Conservation (phyloP, 106 monocot genomes). For the Dendrobium chrysotoxum region DNA sequence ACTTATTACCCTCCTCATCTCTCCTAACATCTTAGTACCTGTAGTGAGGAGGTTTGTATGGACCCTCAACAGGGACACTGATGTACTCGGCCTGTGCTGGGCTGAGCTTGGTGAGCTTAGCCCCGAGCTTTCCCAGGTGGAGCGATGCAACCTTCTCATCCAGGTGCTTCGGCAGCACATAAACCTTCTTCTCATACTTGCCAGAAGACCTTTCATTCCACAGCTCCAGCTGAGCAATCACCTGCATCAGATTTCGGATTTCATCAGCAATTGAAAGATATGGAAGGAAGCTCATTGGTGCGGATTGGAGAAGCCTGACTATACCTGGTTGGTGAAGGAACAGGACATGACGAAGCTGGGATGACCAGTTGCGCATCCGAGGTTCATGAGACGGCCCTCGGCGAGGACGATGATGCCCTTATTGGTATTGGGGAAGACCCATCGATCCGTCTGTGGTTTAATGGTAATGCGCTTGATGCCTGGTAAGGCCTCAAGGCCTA, state of each 20-base stretch:
- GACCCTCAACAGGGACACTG: conserved; percentile 63
- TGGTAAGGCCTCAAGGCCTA: conserved; percentile 22
- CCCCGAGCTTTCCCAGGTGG: conserved; percentile 79
- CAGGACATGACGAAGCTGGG: conserved; percentile 50
- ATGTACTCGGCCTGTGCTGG: conserved; percentile 68
- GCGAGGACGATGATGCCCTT: conserved; percentile 34
- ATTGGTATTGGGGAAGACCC: conserved; percentile 42
- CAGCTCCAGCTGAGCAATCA: conserved; percentile 70
- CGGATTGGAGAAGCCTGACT: conserved; percentile 7
- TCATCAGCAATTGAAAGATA: neutral
- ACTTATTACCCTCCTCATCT: too few species aligned
- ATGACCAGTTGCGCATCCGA: conserved; percentile 38
- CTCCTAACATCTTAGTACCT: conserved; percentile 34
- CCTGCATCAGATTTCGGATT: conserved; percentile 17
- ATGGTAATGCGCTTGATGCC: conserved; percentile 32
- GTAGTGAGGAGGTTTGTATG: conserved; percentile 78
- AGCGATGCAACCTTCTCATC: conserved; percentile 93
- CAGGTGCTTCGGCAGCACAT: conserved; percentile 83
- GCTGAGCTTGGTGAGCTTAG: conserved; percentile 72
- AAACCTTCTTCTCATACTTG: conserved; percentile 96
- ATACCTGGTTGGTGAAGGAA: conserved; percentile 51
- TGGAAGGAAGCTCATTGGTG: neutral
- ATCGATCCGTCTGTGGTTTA: conserved; percentile 40
- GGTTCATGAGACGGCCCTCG: conserved; percentile 42
- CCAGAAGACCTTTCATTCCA: conserved; percentile 67